Conservation (phyloP, 148 eudicot species). For the Rhododendron vialii region DNA sequence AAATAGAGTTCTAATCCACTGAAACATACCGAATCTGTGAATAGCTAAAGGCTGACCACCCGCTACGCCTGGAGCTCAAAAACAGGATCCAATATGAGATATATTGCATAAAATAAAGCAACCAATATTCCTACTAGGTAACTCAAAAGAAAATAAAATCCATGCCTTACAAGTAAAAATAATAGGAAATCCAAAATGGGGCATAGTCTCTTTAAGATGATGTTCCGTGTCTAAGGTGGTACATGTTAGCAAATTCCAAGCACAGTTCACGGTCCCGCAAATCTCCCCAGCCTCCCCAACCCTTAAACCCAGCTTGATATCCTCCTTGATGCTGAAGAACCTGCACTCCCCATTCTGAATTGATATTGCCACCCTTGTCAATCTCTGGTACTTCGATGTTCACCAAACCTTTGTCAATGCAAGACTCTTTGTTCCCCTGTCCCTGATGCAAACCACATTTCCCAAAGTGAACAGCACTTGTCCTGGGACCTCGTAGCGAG, state of each 20-base stretch:
- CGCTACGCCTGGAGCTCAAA: not conserved
- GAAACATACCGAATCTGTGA: not conserved
- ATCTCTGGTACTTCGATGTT: constrained; percentile 49
- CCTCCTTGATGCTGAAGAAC: constrained; percentile 58
- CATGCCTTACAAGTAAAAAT: constrained; percentile 9
- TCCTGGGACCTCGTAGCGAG: constrained; percentile 74
- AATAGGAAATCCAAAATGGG: not conserved
- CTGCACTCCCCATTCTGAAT: constrained; percentile 57
- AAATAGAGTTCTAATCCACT: not conserved
- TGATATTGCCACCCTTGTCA: constrained; percentile 57
- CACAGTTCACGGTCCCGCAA: constrained; percentile 67
- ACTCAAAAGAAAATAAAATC: not conserved
- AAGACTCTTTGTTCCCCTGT: constrained; percentile 48
- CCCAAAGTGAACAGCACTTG: constrained; percentile 92
- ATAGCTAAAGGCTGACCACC: constrained; percentile 1
- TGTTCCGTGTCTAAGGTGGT: constrained; percentile 17
- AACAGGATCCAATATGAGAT: not conserved
- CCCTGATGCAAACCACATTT: constrained; percentile 98
- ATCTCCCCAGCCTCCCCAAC: constrained; percentile 99
- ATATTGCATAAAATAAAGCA: not conserved
- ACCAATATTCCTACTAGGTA: constrained; percentile 8
- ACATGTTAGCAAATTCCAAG: constrained; percentile 80
- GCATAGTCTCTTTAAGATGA: constrained; percentile 15
- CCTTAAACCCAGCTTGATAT: constrained; percentile 81
- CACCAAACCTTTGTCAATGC: constrained; percentile 61